Conservation (phyloP, 257 asterid species). For the Agastache rugosa region DNA sequence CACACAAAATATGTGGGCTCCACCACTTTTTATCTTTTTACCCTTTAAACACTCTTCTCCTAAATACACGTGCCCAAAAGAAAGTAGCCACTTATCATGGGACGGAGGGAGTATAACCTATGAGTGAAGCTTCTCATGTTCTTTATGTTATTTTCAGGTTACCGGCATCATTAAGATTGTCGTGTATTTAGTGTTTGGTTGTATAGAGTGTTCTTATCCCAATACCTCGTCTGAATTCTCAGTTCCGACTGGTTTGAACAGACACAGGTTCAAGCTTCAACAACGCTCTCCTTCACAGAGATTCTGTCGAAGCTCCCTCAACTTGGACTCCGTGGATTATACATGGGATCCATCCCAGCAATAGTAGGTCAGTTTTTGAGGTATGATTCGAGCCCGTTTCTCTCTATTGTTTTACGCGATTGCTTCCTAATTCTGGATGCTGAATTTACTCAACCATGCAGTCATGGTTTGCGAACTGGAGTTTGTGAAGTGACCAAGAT, state of each 20-base stretch:
- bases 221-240: conserved; percentile 17
- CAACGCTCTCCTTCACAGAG: conserved; percentile 78
- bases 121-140: no score
- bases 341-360: conserved; percentile 94
- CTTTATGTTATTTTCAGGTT: no score
- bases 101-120: no score
- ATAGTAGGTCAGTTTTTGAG: conserved; percentile 91
- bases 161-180: not conserved
- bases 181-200: not conserved
- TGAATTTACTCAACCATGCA: conserved; percentile 39
- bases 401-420: not conserved
- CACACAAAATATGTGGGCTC: no score
- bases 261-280: conserved; percentile 95
- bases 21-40: no score
- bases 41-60: no score
- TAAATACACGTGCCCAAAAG: no score
- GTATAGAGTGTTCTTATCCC: not conserved
- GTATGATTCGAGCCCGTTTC: conserved; percentile 37
- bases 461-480: conserved; percentile 96
- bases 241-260: conserved; percentile 43
- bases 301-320: conserved; percentile 83
- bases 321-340: conserved; percentile 78
- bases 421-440: not conserved
- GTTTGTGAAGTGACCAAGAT: conserved; percentile 91
- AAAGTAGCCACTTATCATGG: no score